A percentile compares a stretch with the other conserved stretches of the same genome.
Evolutionary conservation across 2,329 filamentous ascomycete genomes (phyloP).

Genomic region (Alternaria arbusti): DNA sequence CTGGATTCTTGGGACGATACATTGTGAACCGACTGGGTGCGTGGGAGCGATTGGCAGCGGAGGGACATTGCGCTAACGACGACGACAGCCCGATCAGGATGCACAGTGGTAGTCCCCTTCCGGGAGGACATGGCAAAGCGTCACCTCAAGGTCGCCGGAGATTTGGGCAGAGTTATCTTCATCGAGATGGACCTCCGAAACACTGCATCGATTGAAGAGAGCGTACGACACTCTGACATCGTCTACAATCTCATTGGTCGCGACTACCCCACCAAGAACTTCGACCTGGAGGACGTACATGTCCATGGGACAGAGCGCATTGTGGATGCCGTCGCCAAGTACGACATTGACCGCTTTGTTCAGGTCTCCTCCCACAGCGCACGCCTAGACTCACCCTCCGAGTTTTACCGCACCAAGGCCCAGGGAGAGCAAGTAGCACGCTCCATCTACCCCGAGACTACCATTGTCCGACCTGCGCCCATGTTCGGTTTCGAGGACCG

Average conservation of each 20-base stretch:
- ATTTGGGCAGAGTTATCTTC: conserved; percentile 88
- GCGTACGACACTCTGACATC: conserved; percentile 93
- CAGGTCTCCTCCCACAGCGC: conserved; percentile 97
- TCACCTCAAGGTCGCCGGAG: conserved; percentile 94
- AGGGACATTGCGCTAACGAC: conserved; percentile 22
- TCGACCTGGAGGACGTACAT: conserved; percentile 89
- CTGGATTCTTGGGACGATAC: conserved; percentile 92
- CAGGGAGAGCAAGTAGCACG: conserved; percentile 82
- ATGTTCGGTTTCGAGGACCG: conserved; percentile 96
- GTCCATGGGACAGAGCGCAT: conserved; percentile 93
- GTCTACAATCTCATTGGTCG: conserved; percentile 96
- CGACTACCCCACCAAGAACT: conserved; percentile 98
- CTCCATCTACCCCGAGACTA: conserved; percentile 93
- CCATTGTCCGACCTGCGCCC: conserved; percentile 91
- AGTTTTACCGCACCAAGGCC: conserved; percentile 94
- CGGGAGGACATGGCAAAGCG: conserved; percentile 98
- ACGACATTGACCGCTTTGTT: conserved; percentile 95
- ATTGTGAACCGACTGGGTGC: conserved; percentile 93
- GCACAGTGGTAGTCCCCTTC: conserved; percentile 90
- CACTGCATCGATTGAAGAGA: conserved; percentile 93
- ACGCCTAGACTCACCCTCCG: conserved; percentile 76
- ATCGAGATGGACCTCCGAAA: conserved; percentile 95
- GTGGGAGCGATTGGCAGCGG: conserved; percentile 19
- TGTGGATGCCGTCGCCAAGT: conserved; percentile 92
- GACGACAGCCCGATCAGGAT: conserved; percentile 81